phyloP scores from a whole-genome alignment of 2,329 filamentous ascomycete genomes.

The Aspergillus sp. region DNA sequence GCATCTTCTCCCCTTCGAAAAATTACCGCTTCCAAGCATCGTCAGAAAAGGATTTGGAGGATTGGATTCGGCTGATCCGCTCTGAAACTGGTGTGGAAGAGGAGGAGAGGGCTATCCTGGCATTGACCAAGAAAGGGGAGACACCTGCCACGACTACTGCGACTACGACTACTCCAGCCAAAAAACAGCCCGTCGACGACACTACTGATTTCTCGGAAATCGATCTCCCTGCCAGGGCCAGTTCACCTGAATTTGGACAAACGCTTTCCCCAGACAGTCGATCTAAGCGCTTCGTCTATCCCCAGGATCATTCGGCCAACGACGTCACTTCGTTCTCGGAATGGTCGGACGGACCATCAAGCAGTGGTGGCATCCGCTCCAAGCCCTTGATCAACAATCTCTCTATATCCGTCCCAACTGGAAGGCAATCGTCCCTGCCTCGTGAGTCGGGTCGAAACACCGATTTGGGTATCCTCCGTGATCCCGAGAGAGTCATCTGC shows the following conservation, averaged over 20 bases:
- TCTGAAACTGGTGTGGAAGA: slow-evolving; percentile 78
- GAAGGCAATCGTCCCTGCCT: slow-evolving; percentile 27
- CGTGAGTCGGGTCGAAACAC: slow-evolving; percentile 63
- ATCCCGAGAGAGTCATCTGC: slow-evolving; percentile 86
- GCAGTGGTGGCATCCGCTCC: slow-evolving; percentile 22
- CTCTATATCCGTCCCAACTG: slow-evolving; percentile 21
- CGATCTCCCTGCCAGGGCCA: slow-evolving; percentile 27
- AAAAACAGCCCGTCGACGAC: slow-evolving; percentile 29
- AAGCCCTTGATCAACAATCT: slow-evolving; percentile 25
- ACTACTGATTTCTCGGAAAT: slow-evolving; percentile 40
- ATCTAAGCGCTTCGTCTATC: slow-evolving; percentile 25
- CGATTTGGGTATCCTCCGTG: slow-evolving; percentile 50
- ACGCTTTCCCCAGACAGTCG: slow-evolving; percentile 22
- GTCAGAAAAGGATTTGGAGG: slow-evolving; percentile 68
- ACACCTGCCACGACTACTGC: slow-evolving; percentile 6
- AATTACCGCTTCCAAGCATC: slow-evolving; percentile 87
- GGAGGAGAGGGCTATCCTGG: slow-evolving; percentile 77
- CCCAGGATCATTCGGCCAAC: slow-evolving; percentile 57
- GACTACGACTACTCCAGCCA: background rate
- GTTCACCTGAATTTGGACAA: slow-evolving; percentile 30
- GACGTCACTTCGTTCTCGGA: slow-evolving; percentile 78
- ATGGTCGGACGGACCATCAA: slow-evolving; percentile 61
- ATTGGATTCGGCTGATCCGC: slow-evolving; percentile 82
- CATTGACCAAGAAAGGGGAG: slow-evolving; percentile 20
- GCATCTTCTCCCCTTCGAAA: slow-evolving; percentile 81